Base-by-base conservation (phyloP, 805 yeast species). In the Komagataella phaffii region DNA sequence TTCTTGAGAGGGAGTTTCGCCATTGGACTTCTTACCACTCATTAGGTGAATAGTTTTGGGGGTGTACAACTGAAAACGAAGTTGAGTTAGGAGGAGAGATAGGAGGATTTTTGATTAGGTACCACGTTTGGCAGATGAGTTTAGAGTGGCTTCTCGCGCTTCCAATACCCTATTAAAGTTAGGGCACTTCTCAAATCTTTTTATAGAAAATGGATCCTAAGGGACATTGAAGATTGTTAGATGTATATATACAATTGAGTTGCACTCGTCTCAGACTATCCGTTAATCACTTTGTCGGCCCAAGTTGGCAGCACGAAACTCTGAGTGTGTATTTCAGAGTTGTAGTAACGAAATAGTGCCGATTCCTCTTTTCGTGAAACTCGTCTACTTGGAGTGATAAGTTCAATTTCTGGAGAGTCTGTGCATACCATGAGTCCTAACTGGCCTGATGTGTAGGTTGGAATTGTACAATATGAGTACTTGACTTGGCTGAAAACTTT, bases 381-480 rank as follows among this genome's bases (percentile, higher is more conserved):
- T 36, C 74, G 71, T 67, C 96, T 80, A 55, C 78, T 57, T 49
- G 98, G 96, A 57, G 68, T 73, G 60, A 70, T 74, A 53, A 91
- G 85, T 56, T 83, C 73, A 49, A 83, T 81, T 23, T 67, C 59
- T 14, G 77, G 64, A 63, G 86, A 85, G 73, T 89, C 91, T 56
- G 84, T 77, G 68, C 97, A 90, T 54, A 91, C 90, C 96, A 91
- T 88, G 72, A 93, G 88, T n/a, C 98, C 99, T 63, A 91, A 85
- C 67, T 89, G 95, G 57, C 99, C 99, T 17, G 96, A 83, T 57
- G 99, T 96, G 64, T 91, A 91, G 53, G 98, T 90, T 64, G 99
- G 99, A 59, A 90, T 88, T 64, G 93, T 80, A 53, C 95, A 85
- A 73, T 87, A 86, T 40, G 95, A 89, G 66, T 89, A 90, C 64